Evolutionary conservation across 1,284 basidiomycete genomes (phyloP).

Genomic region (Ganoderma leucocontextum): DNA sequence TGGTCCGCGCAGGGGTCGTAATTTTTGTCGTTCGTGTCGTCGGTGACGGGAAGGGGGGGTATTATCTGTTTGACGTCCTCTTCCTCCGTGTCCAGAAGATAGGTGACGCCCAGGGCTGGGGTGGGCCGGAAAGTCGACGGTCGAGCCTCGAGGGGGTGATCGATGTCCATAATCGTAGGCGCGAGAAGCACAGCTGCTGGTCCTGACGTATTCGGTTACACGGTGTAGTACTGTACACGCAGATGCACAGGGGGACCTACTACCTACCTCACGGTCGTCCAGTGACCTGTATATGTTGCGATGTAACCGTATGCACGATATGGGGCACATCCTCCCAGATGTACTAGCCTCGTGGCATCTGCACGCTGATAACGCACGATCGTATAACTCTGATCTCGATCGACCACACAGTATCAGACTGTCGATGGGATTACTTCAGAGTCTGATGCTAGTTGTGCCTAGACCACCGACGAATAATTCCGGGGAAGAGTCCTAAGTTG

Average conservation of each 20-base stretch:
- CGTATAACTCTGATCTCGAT: conserved; percentile 1
- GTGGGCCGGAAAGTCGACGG: conserved; percentile 1
- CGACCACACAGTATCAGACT: background rate
- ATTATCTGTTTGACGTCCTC: background rate
- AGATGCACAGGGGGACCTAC: background rate
- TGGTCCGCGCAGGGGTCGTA: background rate
- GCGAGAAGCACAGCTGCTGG: background rate
- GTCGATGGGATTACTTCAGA: too few relatives aligned
- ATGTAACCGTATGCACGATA: background rate
- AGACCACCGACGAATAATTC: background rate
- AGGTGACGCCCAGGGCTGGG: background rate
- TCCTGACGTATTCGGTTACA: background rate
- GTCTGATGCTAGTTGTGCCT: too few relatives aligned
- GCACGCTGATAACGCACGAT: background rate
- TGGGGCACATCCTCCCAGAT: background rate
- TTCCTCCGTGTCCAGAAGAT: background rate
- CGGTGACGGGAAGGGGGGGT: background rate
- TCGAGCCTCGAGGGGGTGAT: background rate
- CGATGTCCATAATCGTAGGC: background rate
- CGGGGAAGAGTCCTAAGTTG: background rate
- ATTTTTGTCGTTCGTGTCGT: background rate
- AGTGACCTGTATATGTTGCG: background rate
- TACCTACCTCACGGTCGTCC: background rate
- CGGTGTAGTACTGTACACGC: background rate
- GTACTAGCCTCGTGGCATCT: background rate